These are phyloP conservation scores for Amanita brunnescens DNA, from an alignment of 768 basidiomycete genomes.

Conservation along the genomic window DNA sequence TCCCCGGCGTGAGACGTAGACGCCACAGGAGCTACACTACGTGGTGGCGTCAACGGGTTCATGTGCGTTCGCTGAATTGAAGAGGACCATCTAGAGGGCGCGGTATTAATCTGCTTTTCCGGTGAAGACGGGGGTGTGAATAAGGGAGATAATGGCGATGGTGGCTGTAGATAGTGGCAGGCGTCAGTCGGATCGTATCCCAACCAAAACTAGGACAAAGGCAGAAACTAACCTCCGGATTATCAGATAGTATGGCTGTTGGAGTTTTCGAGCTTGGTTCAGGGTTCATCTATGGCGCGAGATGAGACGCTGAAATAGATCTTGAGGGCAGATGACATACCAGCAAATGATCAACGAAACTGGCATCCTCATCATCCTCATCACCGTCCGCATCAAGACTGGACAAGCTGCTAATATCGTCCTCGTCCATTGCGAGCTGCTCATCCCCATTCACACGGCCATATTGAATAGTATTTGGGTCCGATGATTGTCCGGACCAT, in stretches of 20 bases:
- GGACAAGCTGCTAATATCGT: constrained; percentile 5
- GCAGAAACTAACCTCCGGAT: neutral
- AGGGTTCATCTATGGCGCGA: neutral
- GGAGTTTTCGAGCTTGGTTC: constrained; percentile 6
- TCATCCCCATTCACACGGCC: neutral
- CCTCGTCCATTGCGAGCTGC: neutral
- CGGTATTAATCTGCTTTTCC: neutral
- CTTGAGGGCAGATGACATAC: constrained; percentile 8
- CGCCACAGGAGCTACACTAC: neutral
- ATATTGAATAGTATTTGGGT: neutral
- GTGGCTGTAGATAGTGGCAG: neutral
- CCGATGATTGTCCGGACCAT: neutral
- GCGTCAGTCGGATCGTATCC: neutral
- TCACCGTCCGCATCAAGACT: constrained; percentile 13
- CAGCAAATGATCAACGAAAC: constrained; percentile 12
- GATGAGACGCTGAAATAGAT: neutral
- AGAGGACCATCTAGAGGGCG: too few species aligned
- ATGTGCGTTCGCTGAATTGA: too few species aligned
- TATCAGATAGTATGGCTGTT: neutral
- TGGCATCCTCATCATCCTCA: constrained; percentile 14
- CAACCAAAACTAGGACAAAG: neutral
- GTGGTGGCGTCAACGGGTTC: neutral
- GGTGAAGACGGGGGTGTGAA: constrained; percentile 14
- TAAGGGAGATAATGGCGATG: constrained; percentile 1
- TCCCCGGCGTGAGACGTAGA: neutral